A percentile compares a stretch with the other conserved stretches of the same genome.
These are phyloP conservation scores for Hypoxylon lienhwacheense DNA, from an alignment of 495 filamentous ascomycete genomes.

Conservation along the genomic window DNA sequence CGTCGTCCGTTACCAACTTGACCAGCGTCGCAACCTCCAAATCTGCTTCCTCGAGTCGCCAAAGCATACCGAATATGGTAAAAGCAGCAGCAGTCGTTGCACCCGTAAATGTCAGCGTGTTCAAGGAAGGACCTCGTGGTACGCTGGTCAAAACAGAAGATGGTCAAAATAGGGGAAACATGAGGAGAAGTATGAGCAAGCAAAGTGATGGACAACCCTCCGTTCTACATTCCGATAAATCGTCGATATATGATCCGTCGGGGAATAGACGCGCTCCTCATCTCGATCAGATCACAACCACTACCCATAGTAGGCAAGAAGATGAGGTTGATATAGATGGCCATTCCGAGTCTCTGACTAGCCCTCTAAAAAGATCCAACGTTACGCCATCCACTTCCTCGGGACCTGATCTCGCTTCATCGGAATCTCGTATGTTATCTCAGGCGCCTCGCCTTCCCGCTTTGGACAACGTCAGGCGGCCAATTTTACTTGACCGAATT, in stretches of 20 bases:
- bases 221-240: conserved; percentile 30
- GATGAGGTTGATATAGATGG: conserved; percentile 47
- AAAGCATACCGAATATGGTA: conserved; percentile 53
- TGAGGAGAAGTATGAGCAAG: conserved; percentile 44
- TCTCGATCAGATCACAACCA: conserved; percentile 41
- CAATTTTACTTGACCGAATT: conserved; percentile 56
- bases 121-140: conserved; percentile 50
- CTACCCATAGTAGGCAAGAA: conserved; percentile 43
- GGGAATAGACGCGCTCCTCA: conserved; percentile 33
- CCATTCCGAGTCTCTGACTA: conserved; percentile 45
- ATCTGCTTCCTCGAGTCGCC: conserved; percentile 51
- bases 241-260: conserved; percentile 46
- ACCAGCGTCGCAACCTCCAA: conserved; percentile 50
- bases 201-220: conserved; percentile 36
- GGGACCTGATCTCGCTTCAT: conserved; percentile 23
- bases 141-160: conserved; percentile 47
- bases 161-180: conserved; percentile 26
- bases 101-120: conserved; percentile 59
- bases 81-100: conserved; percentile 50
- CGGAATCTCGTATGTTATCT: conserved; percentile 32
- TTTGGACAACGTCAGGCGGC: conserved; percentile 39
- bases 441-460: conserved; percentile 26
- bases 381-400: conserved; percentile 30
- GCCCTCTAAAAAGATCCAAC: conserved; percentile 44
- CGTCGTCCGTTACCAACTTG: conserved; percentile 58